phyloP scores from a whole-genome alignment of 2,329 filamentous ascomycete species.

The Nectriaceae sp. region DNA sequence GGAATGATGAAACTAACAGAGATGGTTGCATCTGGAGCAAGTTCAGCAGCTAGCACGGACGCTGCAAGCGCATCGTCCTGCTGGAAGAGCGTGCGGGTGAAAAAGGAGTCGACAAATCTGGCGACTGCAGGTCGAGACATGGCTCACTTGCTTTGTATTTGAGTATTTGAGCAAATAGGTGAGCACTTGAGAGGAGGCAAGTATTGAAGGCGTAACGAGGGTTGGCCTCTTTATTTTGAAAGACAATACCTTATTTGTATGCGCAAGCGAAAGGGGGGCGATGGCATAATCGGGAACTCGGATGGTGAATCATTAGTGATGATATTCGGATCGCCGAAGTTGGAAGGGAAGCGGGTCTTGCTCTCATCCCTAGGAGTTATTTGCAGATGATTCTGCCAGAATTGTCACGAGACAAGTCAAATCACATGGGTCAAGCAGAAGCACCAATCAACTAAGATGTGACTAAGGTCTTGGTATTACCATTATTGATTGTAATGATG shows the following conservation, averaged over 20 bases:
- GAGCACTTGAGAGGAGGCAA: background rate
- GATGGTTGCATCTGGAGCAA: background rate
- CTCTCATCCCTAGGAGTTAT: background rate
- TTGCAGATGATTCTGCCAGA: background rate
- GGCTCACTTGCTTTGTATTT: background rate
- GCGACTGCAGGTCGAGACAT: background rate
- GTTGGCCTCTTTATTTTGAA: background rate
- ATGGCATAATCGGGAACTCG: background rate
- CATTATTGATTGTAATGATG: background rate
- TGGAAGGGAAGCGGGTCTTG: background rate
- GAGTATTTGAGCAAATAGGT: background rate
- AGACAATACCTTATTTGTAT: background rate
- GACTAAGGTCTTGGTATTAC: background rate
- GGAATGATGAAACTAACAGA: background rate
- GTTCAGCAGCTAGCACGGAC: background rate
- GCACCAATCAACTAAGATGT: background rate
- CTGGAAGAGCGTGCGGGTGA: background rate
- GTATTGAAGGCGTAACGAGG: background rate
- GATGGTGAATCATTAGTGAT: background rate
- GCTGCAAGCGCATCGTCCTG: background rate
- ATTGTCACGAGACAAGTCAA: background rate
- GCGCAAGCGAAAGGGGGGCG: background rate
- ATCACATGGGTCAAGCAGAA: background rate
- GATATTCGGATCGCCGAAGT: background rate
- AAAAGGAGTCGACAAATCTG: background rate